Percentiles rank a stretch among this genome's conserved stretches.
These are phyloP conservation scores for Auriscalpium microsporum DNA, from an alignment of 768 basidiomycete genomes.

Conservation along the genomic window DNA sequence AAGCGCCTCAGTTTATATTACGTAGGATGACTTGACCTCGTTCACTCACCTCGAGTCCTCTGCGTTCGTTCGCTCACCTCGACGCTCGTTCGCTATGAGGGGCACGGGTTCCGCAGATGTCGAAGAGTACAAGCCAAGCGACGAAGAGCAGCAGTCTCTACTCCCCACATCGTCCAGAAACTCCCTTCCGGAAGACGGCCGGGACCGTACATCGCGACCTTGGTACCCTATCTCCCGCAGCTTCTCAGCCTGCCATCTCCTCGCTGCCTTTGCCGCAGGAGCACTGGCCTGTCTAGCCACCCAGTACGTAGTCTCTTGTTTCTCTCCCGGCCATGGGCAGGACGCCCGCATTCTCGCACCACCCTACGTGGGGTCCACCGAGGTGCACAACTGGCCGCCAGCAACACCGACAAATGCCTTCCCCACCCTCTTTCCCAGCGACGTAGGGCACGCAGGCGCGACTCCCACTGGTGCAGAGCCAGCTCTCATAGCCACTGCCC, in stretches of 20 bases:
- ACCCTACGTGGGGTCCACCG: constrained; percentile 66
- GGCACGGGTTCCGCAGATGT: background rate
- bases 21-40: too few species aligned
- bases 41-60: background rate
- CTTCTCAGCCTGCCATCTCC: constrained; percentile 1
- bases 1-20: too few species aligned
- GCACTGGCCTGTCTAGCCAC: constrained; percentile 5
- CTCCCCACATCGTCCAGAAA: constrained; percentile 17
- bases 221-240: constrained; percentile 15
- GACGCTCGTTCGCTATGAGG: background rate
- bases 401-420: constrained; percentile 61
- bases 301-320: constrained; percentile 8
- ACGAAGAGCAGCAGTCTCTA: constrained; percentile 11
- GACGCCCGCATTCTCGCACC: constrained; percentile 34
- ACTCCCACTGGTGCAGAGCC: constrained; percentile 79
- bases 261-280: constrained; percentile 10
- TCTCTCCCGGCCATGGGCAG: background rate
- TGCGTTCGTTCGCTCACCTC: background rate
- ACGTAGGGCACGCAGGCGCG: constrained; percentile 68
- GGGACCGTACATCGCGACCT: constrained; percentile 35
- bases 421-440: constrained; percentile 66
- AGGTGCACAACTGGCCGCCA: constrained; percentile 64
- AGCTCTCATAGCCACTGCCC: constrained; percentile 63
- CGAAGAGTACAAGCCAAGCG: constrained; percentile 8
- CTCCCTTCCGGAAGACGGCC: constrained; percentile 16